Base-by-base conservation (phyloP, 768 basidiomycete genomes). In the Boletus bicolor region DNA sequence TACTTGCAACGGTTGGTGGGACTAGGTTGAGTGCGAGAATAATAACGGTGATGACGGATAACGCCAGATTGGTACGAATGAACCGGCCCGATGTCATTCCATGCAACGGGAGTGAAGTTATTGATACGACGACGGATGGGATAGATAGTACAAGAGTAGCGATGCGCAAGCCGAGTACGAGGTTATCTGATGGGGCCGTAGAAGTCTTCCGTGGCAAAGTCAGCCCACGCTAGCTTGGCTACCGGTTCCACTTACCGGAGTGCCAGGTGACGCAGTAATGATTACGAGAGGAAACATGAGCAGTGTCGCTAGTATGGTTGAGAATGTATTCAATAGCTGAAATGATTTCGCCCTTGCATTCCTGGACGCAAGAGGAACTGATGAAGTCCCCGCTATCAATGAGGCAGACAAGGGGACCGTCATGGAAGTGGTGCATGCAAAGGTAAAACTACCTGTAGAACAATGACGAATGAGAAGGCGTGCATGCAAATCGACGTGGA, bases 381-480 rank as follows among this genome's bases (percentile, higher is more conserved):
- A 34, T n/a, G 61, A n/a, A 7, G 44, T 53, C 14, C 60, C 71
- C 28, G 78, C 78, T 54, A 78, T 79, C 50, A 88, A 68, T 4
- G 86, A 82, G 37, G 82, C 76, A 58, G 87, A 88, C 51, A 89
- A 68, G 19, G 85, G 81, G 17, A 89, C 74, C 5, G 89, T 87
- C 56, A 81, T 79, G 7, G 82, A 74, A 1, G 87, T 83, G 17
- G 84, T 77, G 64, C 87, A 89, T 12, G 83, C 75, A 65, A 90
- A 89, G 9, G 82, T 80, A n/a, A 65, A 30, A 19, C 78, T 78
- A 48, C 80, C 86, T 89, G 55, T 56, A 32, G 30, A 42, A 51
- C 36, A 49, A 36, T 9, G 24, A 44, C 14, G 10, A 15, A 50
- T 61, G 55, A 55, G 57, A 53, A 47, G 30, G 38, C 17, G 46